Evolutionary conservation across 345 rosid species (phyloP).

Genomic region (Camelina sativa): DNA sequence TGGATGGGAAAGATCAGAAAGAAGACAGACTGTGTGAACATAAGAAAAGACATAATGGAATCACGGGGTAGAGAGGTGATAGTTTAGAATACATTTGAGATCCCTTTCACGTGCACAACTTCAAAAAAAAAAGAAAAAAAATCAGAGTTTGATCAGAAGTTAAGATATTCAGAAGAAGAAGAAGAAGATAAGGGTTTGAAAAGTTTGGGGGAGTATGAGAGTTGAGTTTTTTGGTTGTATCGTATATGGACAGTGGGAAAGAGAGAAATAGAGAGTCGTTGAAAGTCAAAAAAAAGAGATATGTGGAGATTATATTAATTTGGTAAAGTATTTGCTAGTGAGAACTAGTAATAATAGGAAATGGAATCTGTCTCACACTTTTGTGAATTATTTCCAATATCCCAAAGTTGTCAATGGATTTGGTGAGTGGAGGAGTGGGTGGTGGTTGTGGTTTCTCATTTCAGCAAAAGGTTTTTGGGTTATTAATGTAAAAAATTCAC

Average conservation of each 20-base stretch:
- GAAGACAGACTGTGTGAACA: constrained; percentile 37
- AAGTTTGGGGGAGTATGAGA: constrained; percentile 13
- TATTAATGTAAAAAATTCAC: constrained; percentile 6
- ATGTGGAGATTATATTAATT: constrained; percentile 25
- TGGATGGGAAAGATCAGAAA: constrained; percentile 16
- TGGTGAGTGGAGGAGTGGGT: constrained; percentile 48
- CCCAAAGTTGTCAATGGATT: constrained; percentile 43
- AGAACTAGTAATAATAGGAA: neutral
- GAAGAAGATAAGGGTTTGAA: constrained; percentile 38
- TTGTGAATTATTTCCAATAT: constrained; percentile 24
- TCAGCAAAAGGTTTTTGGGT: constrained; percentile 31
- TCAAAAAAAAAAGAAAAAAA: neutral
- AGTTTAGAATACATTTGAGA: constrained; percentile 39
- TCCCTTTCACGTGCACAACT: constrained; percentile 41
- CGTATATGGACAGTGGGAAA: constrained; percentile 23
- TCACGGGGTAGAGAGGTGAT: constrained; percentile 44
- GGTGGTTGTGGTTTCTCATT: constrained; percentile 40
- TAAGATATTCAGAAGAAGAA: constrained; percentile 20
- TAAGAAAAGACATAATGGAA: constrained; percentile 43
- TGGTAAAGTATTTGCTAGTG: constrained; percentile 35
- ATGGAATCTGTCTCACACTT: constrained; percentile 40
- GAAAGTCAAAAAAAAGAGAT: constrained; percentile 37
- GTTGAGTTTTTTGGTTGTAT: constrained; percentile 42
- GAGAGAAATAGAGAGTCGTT: constrained; percentile 35
- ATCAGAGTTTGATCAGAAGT: constrained; percentile 34